These are phyloP conservation scores for Malus sylvestris DNA, from an alignment of 306 rosid genomes.

Conservation along the genomic window DNA sequence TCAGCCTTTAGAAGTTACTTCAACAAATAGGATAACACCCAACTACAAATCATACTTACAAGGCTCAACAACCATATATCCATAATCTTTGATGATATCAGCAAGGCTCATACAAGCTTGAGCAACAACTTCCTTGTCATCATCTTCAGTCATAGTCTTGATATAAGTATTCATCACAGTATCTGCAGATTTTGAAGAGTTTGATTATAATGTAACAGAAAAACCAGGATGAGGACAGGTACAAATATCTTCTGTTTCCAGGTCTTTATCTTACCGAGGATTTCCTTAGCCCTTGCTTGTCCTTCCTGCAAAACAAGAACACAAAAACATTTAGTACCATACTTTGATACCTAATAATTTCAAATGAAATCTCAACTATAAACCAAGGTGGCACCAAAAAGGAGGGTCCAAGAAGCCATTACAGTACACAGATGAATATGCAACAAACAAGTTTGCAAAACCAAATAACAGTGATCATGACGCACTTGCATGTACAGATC, in stretches of 20 bases:
- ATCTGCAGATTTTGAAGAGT: constrained; percentile 40
- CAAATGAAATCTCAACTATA: not conserved
- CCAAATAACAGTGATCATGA: not conserved
- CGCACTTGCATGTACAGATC: not conserved
- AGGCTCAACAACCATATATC: constrained; percentile 68
- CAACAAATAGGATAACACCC: constrained; percentile 5
- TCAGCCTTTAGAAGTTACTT: constrained; percentile 20
- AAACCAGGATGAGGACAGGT: not conserved
- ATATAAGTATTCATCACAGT: constrained; percentile 68
- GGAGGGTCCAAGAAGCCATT: not conserved
- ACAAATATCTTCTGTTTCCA: constrained; percentile 3
- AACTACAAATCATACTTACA: constrained; percentile 48
- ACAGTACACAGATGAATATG: not conserved
- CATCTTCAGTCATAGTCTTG: constrained; percentile 89
- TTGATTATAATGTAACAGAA: not conserved
- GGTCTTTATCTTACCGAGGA: constrained; percentile 55
- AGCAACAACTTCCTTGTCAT: constrained; percentile 93
- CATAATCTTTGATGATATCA: constrained; percentile 82
- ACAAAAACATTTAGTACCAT: not conserved
- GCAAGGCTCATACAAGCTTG: constrained; percentile 86
- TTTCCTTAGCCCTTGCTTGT: constrained; percentile 56
- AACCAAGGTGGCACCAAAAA: not conserved
- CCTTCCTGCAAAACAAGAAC: constrained; percentile 62
- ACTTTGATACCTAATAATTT: not conserved
- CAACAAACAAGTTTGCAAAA: not conserved